These are phyloP conservation scores for Candolleomyces efflorescens DNA, from an alignment of 768 basidiomycete species.

Conservation along the genomic window DNA sequence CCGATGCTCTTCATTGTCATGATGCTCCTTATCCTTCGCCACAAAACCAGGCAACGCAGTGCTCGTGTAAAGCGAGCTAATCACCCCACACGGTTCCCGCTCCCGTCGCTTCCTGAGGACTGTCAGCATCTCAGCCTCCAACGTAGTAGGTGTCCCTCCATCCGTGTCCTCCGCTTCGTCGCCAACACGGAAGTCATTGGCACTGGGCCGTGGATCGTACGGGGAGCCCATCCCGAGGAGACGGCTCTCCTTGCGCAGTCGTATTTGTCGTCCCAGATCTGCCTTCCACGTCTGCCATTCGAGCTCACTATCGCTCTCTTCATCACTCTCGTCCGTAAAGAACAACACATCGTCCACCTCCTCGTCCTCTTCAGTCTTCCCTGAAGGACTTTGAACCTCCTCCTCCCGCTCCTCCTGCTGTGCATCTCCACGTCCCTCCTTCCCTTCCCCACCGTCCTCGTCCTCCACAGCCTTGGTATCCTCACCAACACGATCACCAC, in stretches of 20 bases:
- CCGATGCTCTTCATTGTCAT: constrained; percentile 2
- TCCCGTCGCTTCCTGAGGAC: neutral
- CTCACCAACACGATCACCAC: constrained; percentile 1
- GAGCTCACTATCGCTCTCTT: constrained; percentile 45
- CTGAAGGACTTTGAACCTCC: neutral
- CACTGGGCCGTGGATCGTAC: constrained; percentile 7
- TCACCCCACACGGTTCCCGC: constrained; percentile 4
- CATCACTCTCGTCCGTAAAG: constrained; percentile 28
- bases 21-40: neutral
- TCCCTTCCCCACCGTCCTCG: constrained; percentile 8
- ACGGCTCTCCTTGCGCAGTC: constrained; percentile 11
- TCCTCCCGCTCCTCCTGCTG: constrained; percentile 8
- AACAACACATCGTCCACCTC: constrained; percentile 5
- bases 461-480: constrained; percentile 9
- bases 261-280: constrained; percentile 39
- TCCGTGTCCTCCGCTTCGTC: constrained; percentile 12
- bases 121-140: neutral
- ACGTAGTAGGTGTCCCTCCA: neutral
- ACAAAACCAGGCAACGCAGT: constrained; percentile 1
- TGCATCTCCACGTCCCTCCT: constrained; percentile 11
- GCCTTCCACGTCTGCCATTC: constrained; percentile 70
- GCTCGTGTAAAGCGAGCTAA: constrained; percentile 2
- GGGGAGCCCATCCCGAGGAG: neutral
- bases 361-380: constrained; percentile 6
- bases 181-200: constrained; percentile 11